phyloP scores from a whole-genome alignment of 345 rosid genomes.

The Gossypium rotundifolium region DNA sequence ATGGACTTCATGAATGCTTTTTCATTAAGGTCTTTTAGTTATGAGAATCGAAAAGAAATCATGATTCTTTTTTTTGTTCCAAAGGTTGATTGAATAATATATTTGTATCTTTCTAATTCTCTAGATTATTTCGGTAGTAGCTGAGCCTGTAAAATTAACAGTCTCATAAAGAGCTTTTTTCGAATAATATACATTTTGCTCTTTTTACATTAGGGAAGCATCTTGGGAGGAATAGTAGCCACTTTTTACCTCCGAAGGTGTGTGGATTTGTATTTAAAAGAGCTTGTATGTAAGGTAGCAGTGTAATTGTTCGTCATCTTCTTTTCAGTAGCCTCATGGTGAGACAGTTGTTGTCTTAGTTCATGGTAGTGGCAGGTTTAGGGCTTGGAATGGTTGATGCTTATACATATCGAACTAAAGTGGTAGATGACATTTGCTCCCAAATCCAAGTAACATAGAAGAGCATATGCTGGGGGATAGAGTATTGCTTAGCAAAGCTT shows the following conservation, averaged over 20 bases:
- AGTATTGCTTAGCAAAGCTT: not conserved
- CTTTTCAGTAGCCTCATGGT: not conserved
- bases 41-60: not conserved
- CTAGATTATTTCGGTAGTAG: not conserved
- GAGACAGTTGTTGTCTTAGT: not conserved
- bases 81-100: not conserved
- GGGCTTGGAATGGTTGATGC: not conserved
- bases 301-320: not conserved
- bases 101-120: not conserved
- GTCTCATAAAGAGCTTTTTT: not conserved
- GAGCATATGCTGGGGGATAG: not conserved
- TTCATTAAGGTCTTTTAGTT: not conserved
- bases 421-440: not conserved
- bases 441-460: not conserved
- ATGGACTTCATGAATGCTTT: too few relatives aligned
- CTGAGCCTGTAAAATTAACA: not conserved
- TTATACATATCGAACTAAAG: not conserved
- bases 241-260: not conserved
- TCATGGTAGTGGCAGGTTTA: not conserved
- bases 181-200: too few relatives aligned
- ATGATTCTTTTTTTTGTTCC: not conserved
- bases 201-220: not conserved
- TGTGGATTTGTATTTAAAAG: not conserved
- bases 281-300: not conserved
- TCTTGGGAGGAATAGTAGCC: not conserved